These are phyloP conservation scores for Cinnamomum micranthum DNA, from an alignment of 164 flowering plant species.

Conservation along the genomic window DNA sequence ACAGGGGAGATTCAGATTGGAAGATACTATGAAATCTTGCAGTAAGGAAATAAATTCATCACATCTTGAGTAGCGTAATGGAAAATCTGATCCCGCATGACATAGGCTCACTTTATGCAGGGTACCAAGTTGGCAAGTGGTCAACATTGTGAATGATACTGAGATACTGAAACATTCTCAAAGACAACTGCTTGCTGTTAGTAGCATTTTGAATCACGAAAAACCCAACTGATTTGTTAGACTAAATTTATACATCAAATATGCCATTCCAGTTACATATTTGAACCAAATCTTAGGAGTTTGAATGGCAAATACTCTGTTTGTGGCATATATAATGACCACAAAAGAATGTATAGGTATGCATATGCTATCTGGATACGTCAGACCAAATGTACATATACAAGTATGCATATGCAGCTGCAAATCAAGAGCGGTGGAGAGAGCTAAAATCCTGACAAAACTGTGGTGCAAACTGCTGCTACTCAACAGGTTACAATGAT, in stretches of 20 bases:
- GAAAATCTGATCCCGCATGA: too few species aligned
- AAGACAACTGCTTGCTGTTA: too few species aligned
- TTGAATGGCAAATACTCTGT: neutral
- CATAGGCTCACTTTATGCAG: too few species aligned
- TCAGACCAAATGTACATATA: neutral
- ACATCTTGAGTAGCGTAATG: too few species aligned
- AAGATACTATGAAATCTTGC: too few species aligned
- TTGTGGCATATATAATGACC: neutral
- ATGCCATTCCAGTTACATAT: neutral
- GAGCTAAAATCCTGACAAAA: conserved; percentile 2
- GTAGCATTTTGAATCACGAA: neutral
- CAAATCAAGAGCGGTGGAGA: neutral
- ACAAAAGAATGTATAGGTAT: conserved; percentile 6
- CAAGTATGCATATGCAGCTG: neutral
- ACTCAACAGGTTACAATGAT: neutral
- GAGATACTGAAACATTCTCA: too few species aligned
- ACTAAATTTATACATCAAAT: neutral
- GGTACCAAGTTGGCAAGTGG: too few species aligned
- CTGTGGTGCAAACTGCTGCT: conserved; percentile 1
- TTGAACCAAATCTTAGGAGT: neutral
- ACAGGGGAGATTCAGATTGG: too few species aligned
- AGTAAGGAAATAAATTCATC: too few species aligned
- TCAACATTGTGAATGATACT: too few species aligned
- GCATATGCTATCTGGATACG: neutral
- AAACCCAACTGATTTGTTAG: neutral